Evolutionary conservation across 768 basidiomycete species (phyloP), one percentile per base, ranked within the genome.

Genomic region (Suillus subalutaceus): DNA sequence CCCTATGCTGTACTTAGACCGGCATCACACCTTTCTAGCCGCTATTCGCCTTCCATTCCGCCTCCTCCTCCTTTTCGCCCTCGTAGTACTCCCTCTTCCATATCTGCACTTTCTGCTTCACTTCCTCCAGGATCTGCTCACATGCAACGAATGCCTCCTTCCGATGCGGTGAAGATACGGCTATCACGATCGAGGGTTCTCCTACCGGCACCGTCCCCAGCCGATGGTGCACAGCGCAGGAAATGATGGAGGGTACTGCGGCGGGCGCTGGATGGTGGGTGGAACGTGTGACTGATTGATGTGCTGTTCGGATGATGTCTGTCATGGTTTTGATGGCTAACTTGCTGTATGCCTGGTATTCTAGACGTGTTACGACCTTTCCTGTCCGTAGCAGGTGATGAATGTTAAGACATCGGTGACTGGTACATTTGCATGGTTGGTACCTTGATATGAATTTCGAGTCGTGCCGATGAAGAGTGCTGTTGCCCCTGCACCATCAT

Each of bases 41-140:
- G 71, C 69, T 69, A 74, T 92, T 92, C 67, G 82, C 82, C 76
- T 92, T 92, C 91, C 91, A 92, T 72, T 86, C 83, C 12, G 90
- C 90, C 60, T 80, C 81, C 40, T 81, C 84, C 55, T 90, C 88
- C 60, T 76, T 75, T 69, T 87, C 85, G 8, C 87, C 90, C 72
- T 90, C 90, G 71, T 96, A 96, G 72, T 86, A 92, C 74, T 96
- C 95, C 71, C 91, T 80, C 80, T 97, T 96, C 95, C 95, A 97
- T 68, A 96, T 91, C 76, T 93, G 94, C 50, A 85, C 93, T 72
- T 86, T 90, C 67, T 78, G 79, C 80, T 97, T 97, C 64, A 96
- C 89, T 65, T 89, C 85, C 75, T 97, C 95, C n/a, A 97, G 82
- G 66, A 96, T 87, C 70, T 81, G 86, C 76, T 95, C 93, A 74